Evolutionary conservation across 495 filamentous ascomycete genomes (phyloP).

Genomic region (Parathielavia hyrcaniae): DNA sequence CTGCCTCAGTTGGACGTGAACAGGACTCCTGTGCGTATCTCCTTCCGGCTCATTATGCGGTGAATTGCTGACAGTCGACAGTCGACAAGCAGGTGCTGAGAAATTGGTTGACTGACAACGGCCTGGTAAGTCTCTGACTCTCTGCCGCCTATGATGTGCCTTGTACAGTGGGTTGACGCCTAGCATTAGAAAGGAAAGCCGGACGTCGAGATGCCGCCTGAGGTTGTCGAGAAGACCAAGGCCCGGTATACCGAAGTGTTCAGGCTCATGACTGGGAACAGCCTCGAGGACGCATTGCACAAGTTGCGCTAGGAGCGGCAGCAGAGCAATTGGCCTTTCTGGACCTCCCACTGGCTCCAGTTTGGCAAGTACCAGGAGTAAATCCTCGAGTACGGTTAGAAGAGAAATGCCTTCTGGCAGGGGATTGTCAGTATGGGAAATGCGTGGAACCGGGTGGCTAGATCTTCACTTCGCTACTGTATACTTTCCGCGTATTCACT

Average conservation of each 20-base stretch:
- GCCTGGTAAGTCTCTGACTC: constrained; percentile 34
- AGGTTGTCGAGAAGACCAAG: constrained; percentile 56
- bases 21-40: constrained; percentile 40
- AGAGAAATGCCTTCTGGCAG: too few species aligned
- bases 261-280: constrained; percentile 38
- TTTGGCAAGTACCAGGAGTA: too few species aligned
- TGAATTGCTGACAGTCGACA: constrained; percentile 35
- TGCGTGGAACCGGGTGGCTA: too few species aligned
- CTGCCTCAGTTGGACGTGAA: constrained; percentile 49
- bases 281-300: constrained; percentile 36
- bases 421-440: too few species aligned
- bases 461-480: too few species aligned
- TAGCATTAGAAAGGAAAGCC: constrained; percentile 49
- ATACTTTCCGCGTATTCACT: too few species aligned
- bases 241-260: constrained; percentile 46
- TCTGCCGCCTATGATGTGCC: neutral
- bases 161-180: neutral
- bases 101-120: constrained; percentile 72
- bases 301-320: neutral
- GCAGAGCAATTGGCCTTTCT: neutral
- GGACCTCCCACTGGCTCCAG: too few species aligned
- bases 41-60: neutral
- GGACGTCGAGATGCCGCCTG: constrained; percentile 62
- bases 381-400: too few species aligned
- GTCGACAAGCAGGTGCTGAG: constrained; percentile 87